phyloP scores from a whole-genome alignment of 2,329 filamentous ascomycete genomes.

The Monilinia fructigena region DNA sequence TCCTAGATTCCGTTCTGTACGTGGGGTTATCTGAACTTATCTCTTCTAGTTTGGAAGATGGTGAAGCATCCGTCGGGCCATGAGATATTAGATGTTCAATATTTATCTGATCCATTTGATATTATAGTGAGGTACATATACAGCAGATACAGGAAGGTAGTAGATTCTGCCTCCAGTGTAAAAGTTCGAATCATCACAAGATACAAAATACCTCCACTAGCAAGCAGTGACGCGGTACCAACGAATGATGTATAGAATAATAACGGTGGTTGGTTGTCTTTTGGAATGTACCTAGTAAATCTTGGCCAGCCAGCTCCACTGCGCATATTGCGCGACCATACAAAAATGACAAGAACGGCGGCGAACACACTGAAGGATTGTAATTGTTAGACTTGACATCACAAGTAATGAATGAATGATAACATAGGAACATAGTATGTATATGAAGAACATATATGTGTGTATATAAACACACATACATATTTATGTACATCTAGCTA shows the following conservation, averaged over 20 bases:
- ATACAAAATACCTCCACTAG: not conserved
- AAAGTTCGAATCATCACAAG: not conserved
- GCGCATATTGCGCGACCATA: slow-evolving; percentile 16
- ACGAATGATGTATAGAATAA: not conserved
- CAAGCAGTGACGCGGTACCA: not conserved
- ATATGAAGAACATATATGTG: not conserved
- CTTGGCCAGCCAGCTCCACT: not conserved
- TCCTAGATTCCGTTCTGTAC: not conserved
- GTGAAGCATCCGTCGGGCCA: slow-evolving; percentile 4
- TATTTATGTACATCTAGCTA: too few species aligned
- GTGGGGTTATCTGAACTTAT: not conserved
- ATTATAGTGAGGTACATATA: not conserved
- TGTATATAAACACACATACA: not conserved
- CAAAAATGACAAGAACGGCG: slow-evolving; percentile 4
- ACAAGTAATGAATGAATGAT: not conserved
- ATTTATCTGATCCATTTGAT: not conserved
- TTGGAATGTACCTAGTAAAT: not conserved
- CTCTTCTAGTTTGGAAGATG: slow-evolving; percentile 3
- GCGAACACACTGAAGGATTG: not conserved
- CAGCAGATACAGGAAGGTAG: not conserved
- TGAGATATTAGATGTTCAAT: not conserved
- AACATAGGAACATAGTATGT: not conserved
- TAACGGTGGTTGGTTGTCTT: slow-evolving; percentile 6
- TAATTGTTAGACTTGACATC: not conserved
- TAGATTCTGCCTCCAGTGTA: not conserved